These are phyloP conservation scores for Bombardia bombarda DNA, from an alignment of 495 filamentous ascomycete genomes.

Conservation along the genomic window DNA sequence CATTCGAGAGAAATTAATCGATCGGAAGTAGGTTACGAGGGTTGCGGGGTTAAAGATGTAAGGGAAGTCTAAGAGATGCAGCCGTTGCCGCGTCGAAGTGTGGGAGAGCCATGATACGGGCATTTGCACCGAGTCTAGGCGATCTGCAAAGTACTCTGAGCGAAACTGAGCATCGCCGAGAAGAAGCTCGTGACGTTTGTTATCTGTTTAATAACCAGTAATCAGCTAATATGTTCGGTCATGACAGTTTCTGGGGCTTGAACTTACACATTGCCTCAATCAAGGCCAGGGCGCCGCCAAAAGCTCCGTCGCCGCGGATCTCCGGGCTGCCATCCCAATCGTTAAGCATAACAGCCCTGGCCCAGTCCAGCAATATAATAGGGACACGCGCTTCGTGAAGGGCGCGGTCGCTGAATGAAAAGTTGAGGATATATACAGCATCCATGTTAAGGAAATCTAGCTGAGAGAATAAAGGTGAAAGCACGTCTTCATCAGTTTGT, in stretches of 20 bases:
- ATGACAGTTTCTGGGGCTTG: neutral
- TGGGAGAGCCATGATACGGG: slow-evolving; percentile 65
- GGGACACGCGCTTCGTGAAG: slow-evolving; percentile 46
- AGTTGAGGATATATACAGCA: slow-evolving; percentile 31
- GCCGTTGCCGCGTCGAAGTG: slow-evolving; percentile 46
- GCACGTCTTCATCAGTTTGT: slow-evolving; percentile 20
- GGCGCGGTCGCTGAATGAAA: slow-evolving; percentile 36
- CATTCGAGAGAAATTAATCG: slow-evolving; percentile 83
- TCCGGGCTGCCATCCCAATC: slow-evolving; percentile 72
- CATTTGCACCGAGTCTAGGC: slow-evolving; percentile 68
- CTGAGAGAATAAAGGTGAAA: slow-evolving; percentile 39
- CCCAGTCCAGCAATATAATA: slow-evolving; percentile 64
- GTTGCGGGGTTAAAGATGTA: slow-evolving; percentile 70
- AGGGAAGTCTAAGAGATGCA: slow-evolving; percentile 73
- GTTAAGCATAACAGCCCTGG: slow-evolving; percentile 63
- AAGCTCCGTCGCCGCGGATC: slow-evolving; percentile 54
- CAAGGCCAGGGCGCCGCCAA: slow-evolving; percentile 66
- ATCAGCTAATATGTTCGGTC: too few species aligned
- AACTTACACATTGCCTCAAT: slow-evolving; percentile 64
- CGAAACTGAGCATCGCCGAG: slow-evolving; percentile 62
- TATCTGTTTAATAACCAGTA: slow-evolving; percentile 34
- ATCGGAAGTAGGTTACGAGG: slow-evolving; percentile 76
- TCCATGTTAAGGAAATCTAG: slow-evolving; percentile 38
- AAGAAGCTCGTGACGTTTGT: slow-evolving; percentile 53
- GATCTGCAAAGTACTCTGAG: slow-evolving; percentile 66